Evolutionary conservation across 805 yeast genomes (phyloP), one percentile per base, ranked within the genome.

Genomic region (Myxozyma mucilagina): DNA sequence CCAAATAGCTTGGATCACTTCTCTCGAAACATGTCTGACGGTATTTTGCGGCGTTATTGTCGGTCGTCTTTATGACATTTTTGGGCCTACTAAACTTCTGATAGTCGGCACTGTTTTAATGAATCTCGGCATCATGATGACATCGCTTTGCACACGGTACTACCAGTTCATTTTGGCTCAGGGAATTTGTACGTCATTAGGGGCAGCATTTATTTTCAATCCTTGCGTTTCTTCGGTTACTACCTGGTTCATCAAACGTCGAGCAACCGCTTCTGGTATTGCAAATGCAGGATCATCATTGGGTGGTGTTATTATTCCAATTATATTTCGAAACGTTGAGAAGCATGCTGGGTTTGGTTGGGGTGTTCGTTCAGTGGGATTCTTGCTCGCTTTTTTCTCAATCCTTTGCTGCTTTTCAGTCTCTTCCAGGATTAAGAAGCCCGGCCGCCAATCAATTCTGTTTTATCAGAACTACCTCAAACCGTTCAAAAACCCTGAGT

Each of bases 131-230:
- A 58, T 73, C 54, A 73, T 75, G 74, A 68, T 75, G 71, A 65
- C 73, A 16, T 68, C 73, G 42, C 67, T 73, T 57, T 79, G 82
- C 49, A 70, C 71, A 2, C 68, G 75, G 10, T 74, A 81, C 16
- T 81, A 78, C 68, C 87, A 85, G 61, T 79, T 84, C 59, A 75
- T 84, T 42, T 71, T 84, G 14, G 76, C 70, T 76, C 57, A 84
- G 82, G 63, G 87, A 35, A 68, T 81, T 14, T 78, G 82, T 8
- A 69, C 78, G 47, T 83, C 84, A 0, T 53, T 80, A 1, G 83
- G 82, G 0, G 69, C 76, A 3, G 74, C 79, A 0, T 60, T 80
- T 58, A 70, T 78, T 29, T 79, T 81, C 72, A 70, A 78, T 3
- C 77, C 83, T 3, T 71, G 80, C 51, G 71, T 82, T 34, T 76